Conservation (phyloP, 257 asterid species). For the Primulina tabacum region DNA sequence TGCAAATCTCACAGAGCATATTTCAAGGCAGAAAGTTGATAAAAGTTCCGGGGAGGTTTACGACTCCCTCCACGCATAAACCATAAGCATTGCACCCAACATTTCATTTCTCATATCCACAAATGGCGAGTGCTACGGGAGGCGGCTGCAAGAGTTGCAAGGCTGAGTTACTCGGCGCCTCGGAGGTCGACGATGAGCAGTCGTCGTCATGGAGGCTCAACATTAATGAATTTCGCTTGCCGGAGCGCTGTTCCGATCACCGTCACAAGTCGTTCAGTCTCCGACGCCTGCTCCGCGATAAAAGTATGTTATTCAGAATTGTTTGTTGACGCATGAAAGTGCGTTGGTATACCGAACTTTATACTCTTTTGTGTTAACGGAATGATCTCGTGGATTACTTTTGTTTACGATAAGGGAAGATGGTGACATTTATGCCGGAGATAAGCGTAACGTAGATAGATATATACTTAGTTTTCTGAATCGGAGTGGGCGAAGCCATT, state of each 20-base stretch:
- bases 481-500: not conserved
- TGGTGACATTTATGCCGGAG: not conserved
- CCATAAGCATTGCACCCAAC: not conserved
- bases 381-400: too few species aligned
- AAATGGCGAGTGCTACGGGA: conserved; percentile 27
- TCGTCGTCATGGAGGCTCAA: conserved; percentile 66
- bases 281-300: conserved; percentile 45
- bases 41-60: not conserved
- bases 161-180: conserved; percentile 33
- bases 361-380: not conserved
- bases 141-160: conserved; percentile 36
- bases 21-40: not conserved
- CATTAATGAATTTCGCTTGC: conserved; percentile 65
- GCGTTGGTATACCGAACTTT: not conserved
- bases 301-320: conserved; percentile 29
- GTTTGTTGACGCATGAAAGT: not conserved
- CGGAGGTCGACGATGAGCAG: conserved; percentile 27
- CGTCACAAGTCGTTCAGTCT: conserved; percentile 32
- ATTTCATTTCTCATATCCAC: not conserved
- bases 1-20: not conserved
- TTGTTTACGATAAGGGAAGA: too few species aligned
- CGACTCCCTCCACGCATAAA: not conserved
- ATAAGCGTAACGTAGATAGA: not conserved
- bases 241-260: conserved; percentile 46
- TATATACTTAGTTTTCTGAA: not conserved